Base-by-base conservation (phyloP, 176 grass and related monocot genomes). In the Musa beccarii region DNA sequence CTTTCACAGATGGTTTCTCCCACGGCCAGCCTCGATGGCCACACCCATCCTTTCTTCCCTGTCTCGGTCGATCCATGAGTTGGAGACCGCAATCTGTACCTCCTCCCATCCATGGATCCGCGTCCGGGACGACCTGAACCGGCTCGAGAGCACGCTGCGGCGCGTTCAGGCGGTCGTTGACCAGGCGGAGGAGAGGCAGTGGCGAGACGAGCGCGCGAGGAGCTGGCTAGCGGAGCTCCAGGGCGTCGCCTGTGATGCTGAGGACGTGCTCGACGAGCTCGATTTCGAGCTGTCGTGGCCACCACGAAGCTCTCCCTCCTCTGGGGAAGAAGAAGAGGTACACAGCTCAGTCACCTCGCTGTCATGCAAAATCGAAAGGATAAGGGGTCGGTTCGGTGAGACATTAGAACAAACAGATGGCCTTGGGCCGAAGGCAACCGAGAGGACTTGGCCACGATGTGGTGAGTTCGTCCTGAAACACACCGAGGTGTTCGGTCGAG, bases 401-500 rank as follows among this genome's bases (percentile, higher is more conserved):
- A 54, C 66, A 51, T 26, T 74, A 51, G 68, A 50, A n/a, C 34
- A 70, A 19, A n/a, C 16, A 11, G 28, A 73, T 20, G 52, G n/a
- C 3, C 68, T 81, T 63, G 28, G 53, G 11, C 56, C 54, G 16
- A 11, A 51, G 15, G 69, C n/a, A 34, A 24, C 62, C 19, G 53
- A 81, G 1, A 66, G 20, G 16, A 59, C 5, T 1, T 9, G 11
- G 9, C 12, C 69, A 25, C 17, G 14, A 11, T 51, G 56, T 25
- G 63, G 14, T 20, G 9, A 61, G 20, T n/a, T 12, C 5, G 4
- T 52, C 1, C 7, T 74, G 59, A 63, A 29, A 12, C 28, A 53
- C 50, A 73, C 53, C 8, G 16, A 54, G n/a, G 24, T 76, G 17
- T 76, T 68, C 53, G 72, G 72, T 34, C 55, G 80, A n/a, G 80